Evolutionary conservation across 306 rosid genomes (phyloP), one percentile per base, ranked within the genome.

Genomic region (Vicia sativa): DNA sequence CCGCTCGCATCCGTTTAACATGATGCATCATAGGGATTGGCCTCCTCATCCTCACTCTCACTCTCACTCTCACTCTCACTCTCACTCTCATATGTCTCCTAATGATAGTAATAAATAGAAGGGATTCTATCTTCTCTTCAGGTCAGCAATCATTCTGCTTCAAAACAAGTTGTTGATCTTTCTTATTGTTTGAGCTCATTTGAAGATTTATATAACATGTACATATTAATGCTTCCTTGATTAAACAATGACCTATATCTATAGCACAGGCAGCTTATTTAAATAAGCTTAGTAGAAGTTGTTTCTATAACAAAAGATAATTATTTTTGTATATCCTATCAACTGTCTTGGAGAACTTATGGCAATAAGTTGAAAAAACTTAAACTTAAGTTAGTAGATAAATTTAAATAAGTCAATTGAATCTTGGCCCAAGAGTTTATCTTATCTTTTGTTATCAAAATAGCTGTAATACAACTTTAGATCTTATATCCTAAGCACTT

Each of bases 11-110:
- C 88, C 87, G 28, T 85, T 68, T 56, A 82, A 69, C 38, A 79
- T 84, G 90, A 23, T 79, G 83, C 89, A 77, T 73, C 83, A 70
- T n/a, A 67, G 86, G 65, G 80, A 81, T 55, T 81, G 86, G 86
- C 58, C 86, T 67, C 67, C 59, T 34, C 34, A 43, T 69, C 64
- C 64, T 6, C 39, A 55, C 9, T 53, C 59, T 25, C 61, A 54
- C 2, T 43, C 62, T 53, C 65, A 56, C 53, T 45, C 59, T 71
- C 56, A 62, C 9, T 53, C 59, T 25, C 61, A 54, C 2, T 43
- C 62, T 53, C 65, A 56, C 53, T 45, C 59, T 71, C 56, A 62
- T 23, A 66, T 77, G 53, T 50, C 81, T 69, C 61, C 77, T 39
- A 68, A 76, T 46, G 67, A 43, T 59, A 70, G 71, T 59, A 77